Evolutionary conservation across 1,139 yeast genomes (phyloP), one percentile per base, ranked within the genome.

Genomic region (Candida tropicalis): DNA sequence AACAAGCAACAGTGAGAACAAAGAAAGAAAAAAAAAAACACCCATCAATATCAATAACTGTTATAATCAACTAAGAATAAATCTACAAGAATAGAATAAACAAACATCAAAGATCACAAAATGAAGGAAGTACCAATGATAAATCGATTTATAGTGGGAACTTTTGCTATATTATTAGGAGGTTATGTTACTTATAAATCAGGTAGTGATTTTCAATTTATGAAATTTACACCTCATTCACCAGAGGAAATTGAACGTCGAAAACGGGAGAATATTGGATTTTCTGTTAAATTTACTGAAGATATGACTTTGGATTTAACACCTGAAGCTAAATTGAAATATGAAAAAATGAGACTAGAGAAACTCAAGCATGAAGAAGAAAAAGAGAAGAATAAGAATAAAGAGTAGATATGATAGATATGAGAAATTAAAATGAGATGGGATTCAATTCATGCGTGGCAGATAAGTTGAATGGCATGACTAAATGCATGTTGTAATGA

Each of bases 291-390:
- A 38, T 59, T 63, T n/a, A 51, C 62, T 41, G 75, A 72, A 12
- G 57, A 67, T 2, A 51, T 70, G 17, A 70, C 76, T 0, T 61
- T 73, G 51, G 73, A 72, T 27, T 72, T 69, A 45, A 73, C 70
- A 2, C 75, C 75, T 0, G 77, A 73, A 48, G 78, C 76, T 4
- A 69, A 70, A 49, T 66, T 63, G 43, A 51, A 70, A 37, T 52
- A 68, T 39, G 50, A 48, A 40, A 54, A 54, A 47, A 40, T 59
- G 27, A 45, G 62, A 62, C 58, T 42, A 61, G 60, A 45, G 47
- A 57, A 49, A 53, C 15, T 41, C n/a, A n/a, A n/a, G n/a, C n/a
- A n/a, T 39, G 34, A 40, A 44, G 20, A 41, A 23, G 18, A 25
- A 38, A 22, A 37, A 35, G 31, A 40, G 20, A 13, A 38, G 12